Base-by-base conservation (phyloP, 345 rosid genomes). In the Acer saccharum region DNA sequence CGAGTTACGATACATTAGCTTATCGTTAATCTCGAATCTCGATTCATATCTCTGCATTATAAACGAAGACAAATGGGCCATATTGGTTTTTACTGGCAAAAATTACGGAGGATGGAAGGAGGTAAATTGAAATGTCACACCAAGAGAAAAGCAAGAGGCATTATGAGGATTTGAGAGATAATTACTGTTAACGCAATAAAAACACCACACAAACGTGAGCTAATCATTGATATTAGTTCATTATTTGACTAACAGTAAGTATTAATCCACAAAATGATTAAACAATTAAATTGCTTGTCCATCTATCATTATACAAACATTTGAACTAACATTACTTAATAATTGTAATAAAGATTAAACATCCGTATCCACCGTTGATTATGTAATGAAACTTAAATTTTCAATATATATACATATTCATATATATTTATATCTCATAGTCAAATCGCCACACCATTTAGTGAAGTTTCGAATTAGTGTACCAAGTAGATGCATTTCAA, bases 191-290 rank as follows among this genome's bases (percentile, higher is more conserved):
- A 48, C 21, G 43, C 73, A 16, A 70, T 29, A 11, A 17, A 62
- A 27, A 32, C 75, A 44, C 66, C 57, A 61, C 39, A 14, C 18
- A 23, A 23, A 60, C 68, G 65, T 73, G 68, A 43, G 68, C 16
- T 21, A 73, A 73, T 61, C 76, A 61, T 61, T 60, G 61, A 8
- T n/a, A 20, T 9, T 0, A 41, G 14, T 11, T 21, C 76, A 55
- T 43, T 43, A 55, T 21, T 60, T 73, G 67, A 60, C 57, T 14
- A 3, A 9, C 46, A 35, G 5, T 35, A 55, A 35, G 13, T 18
- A n/a, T 35, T 55, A 21, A 55, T 71, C 65, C 29, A 17, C 20
- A 11, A 10, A 3, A 12, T 35, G 48, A 55, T 71, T 55, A 57
- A 55, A 54, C 57, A 9, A 32, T 25, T 25, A 25, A 25, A 25